A percentile compares a stretch with the other conserved stretches of the same genome.
Conservation (phyloP, 345 rosid genomes). For the Sisymbrium altissimum region DNA sequence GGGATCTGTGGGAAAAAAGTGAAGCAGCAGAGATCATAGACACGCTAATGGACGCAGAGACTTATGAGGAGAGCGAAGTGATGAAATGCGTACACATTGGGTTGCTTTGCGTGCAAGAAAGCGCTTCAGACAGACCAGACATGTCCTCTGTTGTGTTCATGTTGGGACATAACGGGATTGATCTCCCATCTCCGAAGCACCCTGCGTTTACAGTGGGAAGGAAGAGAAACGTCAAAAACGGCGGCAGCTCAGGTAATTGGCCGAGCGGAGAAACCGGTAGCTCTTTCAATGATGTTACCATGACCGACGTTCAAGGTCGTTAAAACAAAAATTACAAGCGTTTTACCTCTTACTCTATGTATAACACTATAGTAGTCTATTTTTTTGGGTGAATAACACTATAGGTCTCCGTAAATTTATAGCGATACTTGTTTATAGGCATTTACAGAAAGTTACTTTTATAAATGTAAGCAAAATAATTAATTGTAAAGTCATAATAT, state of each 20-base stretch:
- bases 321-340: not conserved
- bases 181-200: constrained; percentile 46
- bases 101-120: constrained; percentile 57
- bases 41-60: constrained; percentile 11
- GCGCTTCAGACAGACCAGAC: constrained; percentile 47
- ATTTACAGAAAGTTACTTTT: not conserved
- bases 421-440: not conserved
- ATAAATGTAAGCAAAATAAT: not conserved
- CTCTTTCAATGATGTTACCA: constrained; percentile 37
- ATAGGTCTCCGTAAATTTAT: not conserved
- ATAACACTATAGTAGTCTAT: no score
- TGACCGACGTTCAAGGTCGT: constrained; percentile 38
- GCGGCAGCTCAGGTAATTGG: constrained; percentile 7
- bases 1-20: constrained; percentile 52
- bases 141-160: constrained; percentile 51
- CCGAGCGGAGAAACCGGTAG: constrained; percentile 24
- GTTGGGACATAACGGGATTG: constrained; percentile 37
- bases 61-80: constrained; percentile 33
- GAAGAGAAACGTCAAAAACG: not conserved
- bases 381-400: no score
- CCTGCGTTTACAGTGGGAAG: constrained; percentile 48
- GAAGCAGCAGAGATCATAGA: constrained; percentile 38
- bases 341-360: not conserved
- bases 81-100: constrained; percentile 41
- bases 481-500: not conserved